Base-by-base conservation (phyloP, 371 early-diverging fungal species). In the Rhizopus arrhizus region DNA sequence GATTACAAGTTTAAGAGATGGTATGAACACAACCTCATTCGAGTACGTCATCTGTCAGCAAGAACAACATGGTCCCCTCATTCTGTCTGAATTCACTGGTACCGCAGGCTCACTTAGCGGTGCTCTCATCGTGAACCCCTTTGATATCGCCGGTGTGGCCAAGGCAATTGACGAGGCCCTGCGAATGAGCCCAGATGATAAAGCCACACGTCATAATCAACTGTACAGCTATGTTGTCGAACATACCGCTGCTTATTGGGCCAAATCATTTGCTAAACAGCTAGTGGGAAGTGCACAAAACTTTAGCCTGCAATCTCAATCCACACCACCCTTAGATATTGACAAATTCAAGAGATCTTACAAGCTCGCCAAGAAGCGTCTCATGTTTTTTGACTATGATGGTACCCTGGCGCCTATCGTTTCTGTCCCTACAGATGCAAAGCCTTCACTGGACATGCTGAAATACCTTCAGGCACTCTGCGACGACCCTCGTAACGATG, bases 231-330 rank as follows among this genome's bases (percentile, higher is more conserved):
- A 97, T 75, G 97, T 99, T 15, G 92, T 86, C 29, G 95, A 95
- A 70, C 96, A 97, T 77, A 99, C 99, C 0, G 99, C 99, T 7
- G 92, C 96, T 6, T 93, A 94, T 77, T 99, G 99, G 99, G 99
- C 97, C 35, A 63, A 85, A 36, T 89, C 89, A 54, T 99, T 98
- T 77, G 94, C 98, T 5, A 84, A 84, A 50, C 98, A 96, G 70
- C 73, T 97, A 49, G 74, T 84, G 49, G 62, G 70, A 35, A 89
- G 92, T 28, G 86, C 88, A 51, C 91, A 90, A 66, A 85, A 83
- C 13, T 80, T 83, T 47, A 85, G 86, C 45, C 22, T 22, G 1
- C 85, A 82, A 46, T 85, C 89, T 29, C 88, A 87, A 72, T 85
- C 84, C 55, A 82, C 92, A 49, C 91, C 87, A 16, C 74, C 71